Evolutionary conservation across 192 early-diverging fungal genomes (phyloP), one percentile per base, ranked within the genome.

Genomic region (Geosiphon pyriformis): DNA sequence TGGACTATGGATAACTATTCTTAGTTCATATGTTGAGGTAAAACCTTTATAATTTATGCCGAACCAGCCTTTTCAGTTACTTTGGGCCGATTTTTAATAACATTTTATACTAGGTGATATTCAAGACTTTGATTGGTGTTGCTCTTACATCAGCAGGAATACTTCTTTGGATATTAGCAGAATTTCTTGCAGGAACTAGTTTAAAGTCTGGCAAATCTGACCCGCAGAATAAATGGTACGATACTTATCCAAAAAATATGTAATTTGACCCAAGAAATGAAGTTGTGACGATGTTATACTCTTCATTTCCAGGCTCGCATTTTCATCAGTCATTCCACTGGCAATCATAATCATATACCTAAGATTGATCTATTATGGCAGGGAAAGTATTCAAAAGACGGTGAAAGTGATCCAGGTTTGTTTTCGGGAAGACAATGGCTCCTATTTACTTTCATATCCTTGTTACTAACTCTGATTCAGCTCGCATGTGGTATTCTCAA

Each of bases 401-500:
- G 71, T 85, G n/a, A 61, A 77, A 23, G 74, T 84, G 18, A 80
- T 84, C 20, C 80, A 84, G 71, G 82, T 82, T 68, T 27, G 61
- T 10, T 1, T 48, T 27, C 4, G 49, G 20, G 32, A 29, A 6
- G 49, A 6, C 63, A 30, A 3, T 7, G 3, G 27, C 32, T 46
- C 27, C 27, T 7, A 33, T n/a, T 20, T 3, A 26, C 10, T 58
- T 3, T 31, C 18, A 42, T 12, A 25, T 18, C 25, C 4, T 33
- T 46, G 62, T 8, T n/a, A n/a, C 20, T 71, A 15, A 26, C 23
- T 42, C 34, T 46, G 4, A 22, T 23, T 32, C 74, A 90, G 84
- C 75, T 92, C 22, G 84, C 90, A 11, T 88, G 82, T 67, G 88
- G 87, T 58, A 83, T 92, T 18, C 61, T 92, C 7, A 75, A 79